phyloP scores from a whole-genome alignment of 2,329 filamentous ascomycete genomes.

The Metarhizium album region DNA sequence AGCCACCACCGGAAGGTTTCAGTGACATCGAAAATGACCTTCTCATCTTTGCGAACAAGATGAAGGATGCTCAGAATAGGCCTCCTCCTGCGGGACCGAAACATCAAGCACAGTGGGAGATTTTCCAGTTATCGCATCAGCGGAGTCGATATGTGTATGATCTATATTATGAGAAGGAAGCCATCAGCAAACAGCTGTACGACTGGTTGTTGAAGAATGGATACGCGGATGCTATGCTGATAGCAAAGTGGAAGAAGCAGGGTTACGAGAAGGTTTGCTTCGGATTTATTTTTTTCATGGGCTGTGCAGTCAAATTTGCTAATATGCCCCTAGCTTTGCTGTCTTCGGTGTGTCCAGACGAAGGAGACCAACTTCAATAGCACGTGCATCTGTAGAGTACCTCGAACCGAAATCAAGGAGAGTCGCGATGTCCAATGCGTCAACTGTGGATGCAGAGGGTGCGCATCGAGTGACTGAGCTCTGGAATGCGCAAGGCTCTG shows the following conservation, averaged over 20 bases:
- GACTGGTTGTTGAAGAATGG: slow-evolving; percentile 95
- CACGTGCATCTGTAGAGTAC: slow-evolving; percentile 94
- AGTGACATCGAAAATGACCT: slow-evolving; percentile 81
- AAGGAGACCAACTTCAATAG: slow-evolving; percentile 99
- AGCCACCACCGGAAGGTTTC: slow-evolving; percentile 78
- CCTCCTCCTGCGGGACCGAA: slow-evolving; percentile 69
- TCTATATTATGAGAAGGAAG: slow-evolving; percentile 94
- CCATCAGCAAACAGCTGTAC: slow-evolving; percentile 84
- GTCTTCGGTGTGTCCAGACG: slow-evolving; percentile 92
- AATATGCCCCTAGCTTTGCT: slow-evolving; percentile 59
- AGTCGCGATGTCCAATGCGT: slow-evolving; percentile 78
- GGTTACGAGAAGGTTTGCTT: slow-evolving; percentile 83
- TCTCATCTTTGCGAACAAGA: slow-evolving; percentile 77
- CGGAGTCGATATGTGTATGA: slow-evolving; percentile 91
- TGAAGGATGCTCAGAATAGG: slow-evolving; percentile 91
- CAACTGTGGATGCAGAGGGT: slow-evolving; percentile 87
- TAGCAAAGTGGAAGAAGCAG: slow-evolving; percentile 99
- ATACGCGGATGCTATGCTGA: slow-evolving; percentile 89
- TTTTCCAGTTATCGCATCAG: slow-evolving; percentile 95
- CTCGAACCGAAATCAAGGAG: slow-evolving; percentile 79
- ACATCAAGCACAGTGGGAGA: slow-evolving; percentile 90
- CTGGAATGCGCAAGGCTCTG: neutral
- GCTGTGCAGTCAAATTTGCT: slow-evolving; percentile 11
- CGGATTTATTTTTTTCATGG: neutral
- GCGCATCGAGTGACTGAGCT: slow-evolving; percentile 69